A percentile compares a stretch with the other conserved stretches of the same genome.
Conservation (phyloP, 306 rosid species). For the Prunus persica region Prunus_persica_NCBIv2 NC_034010.1:14877501-14878000, state of each 20-base stretch:
- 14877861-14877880: not conserved
- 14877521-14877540: too few species aligned
- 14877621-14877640: too few species aligned
- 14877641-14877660: too few species aligned
- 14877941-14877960: not conserved
- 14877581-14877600: too few species aligned
- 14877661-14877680: not conserved
- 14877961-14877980: slow-evolving; percentile 18
- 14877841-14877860: not conserved
- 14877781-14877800: not conserved
- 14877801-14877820: not conserved
- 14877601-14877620: too few species aligned
- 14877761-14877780: too few species aligned
- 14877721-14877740: not conserved
- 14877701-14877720: not conserved
- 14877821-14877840: not conserved
- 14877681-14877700: not conserved
- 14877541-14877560: too few species aligned
- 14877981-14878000: slow-evolving; percentile 36
- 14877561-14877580: too few species aligned
- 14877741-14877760: not conserved
- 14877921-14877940: not conserved
- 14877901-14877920: not conserved
- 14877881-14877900: not conserved
- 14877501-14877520: too few species aligned